Conservation (phyloP, 1,284 basidiomycete genomes). For the Sporisorium exsertum region DNA sequence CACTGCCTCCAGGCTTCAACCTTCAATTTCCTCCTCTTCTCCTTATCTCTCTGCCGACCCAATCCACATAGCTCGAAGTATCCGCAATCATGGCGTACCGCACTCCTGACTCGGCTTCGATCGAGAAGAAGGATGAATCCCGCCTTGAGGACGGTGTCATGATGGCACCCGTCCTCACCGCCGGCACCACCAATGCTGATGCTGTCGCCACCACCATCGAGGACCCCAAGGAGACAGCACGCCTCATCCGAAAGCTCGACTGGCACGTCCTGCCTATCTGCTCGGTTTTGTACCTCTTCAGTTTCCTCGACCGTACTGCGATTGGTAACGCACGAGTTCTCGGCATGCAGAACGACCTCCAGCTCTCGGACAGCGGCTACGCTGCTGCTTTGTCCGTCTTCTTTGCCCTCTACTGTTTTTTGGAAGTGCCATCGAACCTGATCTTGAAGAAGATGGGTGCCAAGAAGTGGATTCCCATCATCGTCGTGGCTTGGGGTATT, state of each 20-base stretch:
- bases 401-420: conserved; percentile 77
- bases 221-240: conserved; percentile 42
- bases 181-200: conserved; percentile 41
- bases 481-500: conserved; percentile 69
- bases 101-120: conserved; percentile 44
- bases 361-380: conserved; percentile 72
- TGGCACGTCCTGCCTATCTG: conserved; percentile 58
- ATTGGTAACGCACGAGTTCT: conserved; percentile 81
- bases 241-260: conserved; percentile 52
- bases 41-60: background rate
- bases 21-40: background rate
- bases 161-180: conserved; percentile 48
- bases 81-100: conserved; percentile 27
- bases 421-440: conserved; percentile 79
- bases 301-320: conserved; percentile 81
- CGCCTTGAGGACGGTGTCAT: conserved; percentile 42
- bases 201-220: conserved; percentile 38
- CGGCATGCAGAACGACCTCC: conserved; percentile 54
- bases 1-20: background rate
- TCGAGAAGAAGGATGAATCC: conserved; percentile 52
- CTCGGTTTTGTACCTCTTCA: conserved; percentile 77
- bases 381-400: conserved; percentile 62
- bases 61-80: background rate
- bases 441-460: conserved; percentile 71
- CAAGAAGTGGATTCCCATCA: conserved; percentile 68